Evolutionary conservation across 768 basidiomycete genomes (phyloP), one percentile per base, ranked within the genome.

Genomic region (Obba rivulosa): DNA sequence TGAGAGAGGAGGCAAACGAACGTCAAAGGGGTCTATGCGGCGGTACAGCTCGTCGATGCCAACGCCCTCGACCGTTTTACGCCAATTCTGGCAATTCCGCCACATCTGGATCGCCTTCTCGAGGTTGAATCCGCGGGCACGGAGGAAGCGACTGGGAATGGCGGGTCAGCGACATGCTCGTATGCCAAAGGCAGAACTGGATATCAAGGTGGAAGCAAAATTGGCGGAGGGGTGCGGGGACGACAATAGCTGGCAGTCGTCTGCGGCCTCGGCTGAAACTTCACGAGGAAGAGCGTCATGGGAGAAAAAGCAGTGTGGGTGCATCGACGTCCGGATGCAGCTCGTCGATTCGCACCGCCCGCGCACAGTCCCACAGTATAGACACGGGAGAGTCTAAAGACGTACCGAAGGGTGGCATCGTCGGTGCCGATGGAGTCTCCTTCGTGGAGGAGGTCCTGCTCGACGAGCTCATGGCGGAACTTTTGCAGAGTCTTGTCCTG

Each of bases 1-100:
- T 36, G 45, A 2, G 7, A 31, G 28, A 16, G 3, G 31, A 21
- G 3, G 39, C 42, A 25, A 11, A 68, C 84, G 64, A 56, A 85
- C 86, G 60, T 87, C 79, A 50, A 81, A 87, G 3, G 85, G 83
- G 60, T 87, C 85, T 45, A 80, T 79, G 25, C 66, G 63, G 8
- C 68, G 61, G 59, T 83, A 85, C 18, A 87, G 58, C 49, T 78
- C 74, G 56, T 87, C 85, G 40, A 88, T 76, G 14, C 85, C 85
- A 8, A 77, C 64, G 28, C 78, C 82, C 34, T 78, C 76, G 8
- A 81, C 81, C 0, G 77, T 79, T 61, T 71, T 70, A 16, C 86
- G 73, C 86, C 86, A 89, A 11, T 78, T 65, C 53, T 85, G 81
- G 51, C 82, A 84, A 41, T 83, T 78, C 45, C 61, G 64, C 36